Evolutionary conservation across 1,139 yeast species (phyloP).

Genomic region (Saccharomyces hybrid): DNA sequence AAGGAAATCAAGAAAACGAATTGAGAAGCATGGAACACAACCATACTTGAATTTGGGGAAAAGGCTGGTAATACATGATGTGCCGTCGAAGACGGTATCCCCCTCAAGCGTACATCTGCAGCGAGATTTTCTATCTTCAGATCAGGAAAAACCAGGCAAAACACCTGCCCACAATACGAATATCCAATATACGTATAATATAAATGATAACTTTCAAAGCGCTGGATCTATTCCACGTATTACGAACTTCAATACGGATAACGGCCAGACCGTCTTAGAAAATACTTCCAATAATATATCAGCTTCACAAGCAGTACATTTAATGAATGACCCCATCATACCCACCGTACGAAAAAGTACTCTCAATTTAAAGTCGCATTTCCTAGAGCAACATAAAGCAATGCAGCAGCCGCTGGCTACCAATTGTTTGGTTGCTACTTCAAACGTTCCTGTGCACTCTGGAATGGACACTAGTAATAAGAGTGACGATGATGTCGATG

Average conservation of each 20-base stretch:
- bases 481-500: background rate
- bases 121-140: background rate
- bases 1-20: slow-evolving; percentile 37
- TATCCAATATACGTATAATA: background rate
- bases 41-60: background rate
- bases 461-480: background rate
- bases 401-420: background rate
- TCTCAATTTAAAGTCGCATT: background rate
- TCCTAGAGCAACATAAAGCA: background rate
- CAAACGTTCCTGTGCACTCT: background rate
- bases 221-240: background rate
- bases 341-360: background rate
- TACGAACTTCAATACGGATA: background rate
- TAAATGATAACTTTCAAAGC: background rate
- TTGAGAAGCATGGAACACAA: slow-evolving; percentile 2
- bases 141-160: background rate
- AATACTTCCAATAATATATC: background rate
- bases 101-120: background rate
- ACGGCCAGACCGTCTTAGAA: background rate
- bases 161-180: background rate
- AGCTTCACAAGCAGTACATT: background rate
- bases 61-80: background rate
- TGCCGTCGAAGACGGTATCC: background rate
- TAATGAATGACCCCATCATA: background rate
- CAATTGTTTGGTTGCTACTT: background rate